These are phyloP conservation scores for Venturia nashicola DNA, from an alignment of 2,329 filamentous ascomycete genomes.

Conservation along the genomic window DNA sequence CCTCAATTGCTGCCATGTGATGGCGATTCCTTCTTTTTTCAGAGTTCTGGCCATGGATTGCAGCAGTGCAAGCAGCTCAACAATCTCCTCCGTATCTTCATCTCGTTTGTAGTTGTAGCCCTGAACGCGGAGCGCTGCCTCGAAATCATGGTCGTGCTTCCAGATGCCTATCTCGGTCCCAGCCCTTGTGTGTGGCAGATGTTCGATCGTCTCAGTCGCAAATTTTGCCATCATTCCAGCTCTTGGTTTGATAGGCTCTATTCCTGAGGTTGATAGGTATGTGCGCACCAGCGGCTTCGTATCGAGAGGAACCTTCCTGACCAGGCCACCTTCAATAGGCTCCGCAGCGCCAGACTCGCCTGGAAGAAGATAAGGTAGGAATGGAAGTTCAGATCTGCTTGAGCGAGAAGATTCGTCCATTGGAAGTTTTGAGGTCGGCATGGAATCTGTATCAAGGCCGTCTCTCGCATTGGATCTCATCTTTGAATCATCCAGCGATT, in stretches of 20 bases:
- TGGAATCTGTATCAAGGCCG: background rate
- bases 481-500: background rate
- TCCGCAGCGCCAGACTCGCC: background rate
- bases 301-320: background rate
- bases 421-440: background rate
- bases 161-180: background rate
- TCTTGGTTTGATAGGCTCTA: background rate
- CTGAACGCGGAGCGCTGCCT: background rate
- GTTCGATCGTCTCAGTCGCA: too few species aligned
- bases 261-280: background rate
- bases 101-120: background rate
- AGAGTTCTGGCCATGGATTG: background rate
- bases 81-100: background rate
- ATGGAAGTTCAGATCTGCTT: background rate
- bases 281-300: background rate
- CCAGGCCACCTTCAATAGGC: background rate
- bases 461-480: background rate
- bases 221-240: background rate
- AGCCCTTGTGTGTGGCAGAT: background rate
- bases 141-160: background rate
- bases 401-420: background rate
- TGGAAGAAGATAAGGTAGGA: background rate
- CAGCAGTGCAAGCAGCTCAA: background rate
- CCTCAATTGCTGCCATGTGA: background rate
- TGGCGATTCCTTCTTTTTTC: background rate